phyloP scores from a whole-genome alignment of 2,329 filamentous ascomycete genomes.

The Colletotrichum viniferum region DNA sequence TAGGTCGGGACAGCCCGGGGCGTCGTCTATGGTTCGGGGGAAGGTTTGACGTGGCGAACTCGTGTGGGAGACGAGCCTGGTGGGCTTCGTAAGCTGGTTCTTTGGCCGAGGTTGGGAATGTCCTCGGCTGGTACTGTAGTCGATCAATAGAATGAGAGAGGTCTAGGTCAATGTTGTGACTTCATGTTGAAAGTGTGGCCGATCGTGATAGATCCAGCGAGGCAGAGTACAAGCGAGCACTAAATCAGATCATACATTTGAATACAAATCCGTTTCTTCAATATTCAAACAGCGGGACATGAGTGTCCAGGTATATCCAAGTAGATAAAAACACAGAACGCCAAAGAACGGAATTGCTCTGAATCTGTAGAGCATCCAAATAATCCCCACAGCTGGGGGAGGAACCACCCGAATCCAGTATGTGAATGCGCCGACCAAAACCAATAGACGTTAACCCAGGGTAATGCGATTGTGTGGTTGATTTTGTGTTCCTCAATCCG shows the following conservation, averaged over 20 bases:
- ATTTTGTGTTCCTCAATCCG: background rate
- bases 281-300: slow-evolving; percentile 13
- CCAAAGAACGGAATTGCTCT: background rate
- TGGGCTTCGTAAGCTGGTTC: background rate
- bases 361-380: background rate
- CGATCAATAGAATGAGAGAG: background rate
- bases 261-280: background rate
- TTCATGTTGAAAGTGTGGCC: too few species aligned
- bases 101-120: background rate
- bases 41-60: background rate
- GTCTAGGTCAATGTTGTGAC: accelerated
- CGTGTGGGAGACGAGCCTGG: background rate
- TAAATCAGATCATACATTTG: background rate
- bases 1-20: background rate
- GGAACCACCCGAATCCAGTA: background rate
- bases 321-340: background rate
- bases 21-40: background rate
- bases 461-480: background rate
- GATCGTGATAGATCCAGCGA: background rate
- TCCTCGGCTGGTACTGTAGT: background rate
- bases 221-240: background rate
- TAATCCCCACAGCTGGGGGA: background rate
- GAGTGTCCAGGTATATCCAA: slow-evolving; percentile 16
- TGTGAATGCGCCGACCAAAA: slow-evolving; percentile 7
- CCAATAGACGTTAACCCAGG: background rate